A percentile compares a stretch with the other conserved stretches of the same genome.
Evolutionary conservation across 768 basidiomycete species (phyloP).

Genomic region (Daedaleopsis sinensis): DNA sequence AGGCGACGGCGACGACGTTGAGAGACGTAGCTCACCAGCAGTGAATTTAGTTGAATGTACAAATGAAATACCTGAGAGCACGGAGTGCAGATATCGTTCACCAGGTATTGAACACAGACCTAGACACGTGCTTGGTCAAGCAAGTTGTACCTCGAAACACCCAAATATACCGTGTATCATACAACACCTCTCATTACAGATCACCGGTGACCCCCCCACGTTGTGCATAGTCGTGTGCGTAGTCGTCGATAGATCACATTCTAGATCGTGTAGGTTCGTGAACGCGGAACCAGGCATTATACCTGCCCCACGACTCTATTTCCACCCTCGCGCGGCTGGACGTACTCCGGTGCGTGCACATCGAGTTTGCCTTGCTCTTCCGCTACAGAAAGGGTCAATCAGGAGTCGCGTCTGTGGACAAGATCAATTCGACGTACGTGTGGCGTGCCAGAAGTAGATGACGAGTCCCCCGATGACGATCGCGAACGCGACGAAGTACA

Average conservation of each 20-base stretch:
- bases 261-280: background rate
- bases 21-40: too few species aligned
- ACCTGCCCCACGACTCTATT: slow-evolving; percentile 25
- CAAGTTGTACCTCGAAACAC: too few species aligned
- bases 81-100: too few species aligned
- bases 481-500: slow-evolving; percentile 81
- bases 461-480: slow-evolving; percentile 74
- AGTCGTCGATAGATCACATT: background rate
- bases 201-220: background rate
- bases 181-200: background rate
- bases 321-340: slow-evolving; percentile 33
- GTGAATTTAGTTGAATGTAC: too few species aligned
- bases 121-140: too few species aligned
- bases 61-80: too few species aligned
- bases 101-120: too few species aligned
- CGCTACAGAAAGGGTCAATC: slow-evolving; percentile 41
- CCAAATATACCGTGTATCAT: background rate
- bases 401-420: background rate
- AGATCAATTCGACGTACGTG: slow-evolving; percentile 55
- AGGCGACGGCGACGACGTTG: too few species aligned
- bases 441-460: slow-evolving; percentile 85
- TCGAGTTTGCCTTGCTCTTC: slow-evolving; percentile 73
- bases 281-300: background rate
- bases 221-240: background rate
- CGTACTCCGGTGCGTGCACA: slow-evolving; percentile 61